phyloP scores from a whole-genome alignment of 2,329 filamentous ascomycete genomes.

The Verticillium isaacii region DNA sequence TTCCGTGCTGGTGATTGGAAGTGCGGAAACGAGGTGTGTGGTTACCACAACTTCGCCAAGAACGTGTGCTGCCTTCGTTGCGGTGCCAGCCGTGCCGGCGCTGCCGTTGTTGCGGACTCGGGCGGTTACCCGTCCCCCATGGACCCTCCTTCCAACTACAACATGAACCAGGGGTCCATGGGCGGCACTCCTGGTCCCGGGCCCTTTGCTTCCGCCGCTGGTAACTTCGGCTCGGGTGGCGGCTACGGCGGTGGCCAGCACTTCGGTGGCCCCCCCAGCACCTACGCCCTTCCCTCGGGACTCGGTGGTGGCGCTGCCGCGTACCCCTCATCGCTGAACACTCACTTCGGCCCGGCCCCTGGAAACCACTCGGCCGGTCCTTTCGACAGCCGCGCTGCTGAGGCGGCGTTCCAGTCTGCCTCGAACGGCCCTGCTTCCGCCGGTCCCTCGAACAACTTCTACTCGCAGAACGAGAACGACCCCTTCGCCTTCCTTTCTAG shows the following conservation, averaged over 20 bases:
- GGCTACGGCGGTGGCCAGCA: constrained; percentile 50
- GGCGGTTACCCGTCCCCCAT: constrained; percentile 86
- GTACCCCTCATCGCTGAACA: constrained; percentile 77
- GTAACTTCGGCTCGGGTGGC: constrained; percentile 54
- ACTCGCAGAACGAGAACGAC: constrained; percentile 61
- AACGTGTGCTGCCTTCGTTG: constrained; percentile 97
- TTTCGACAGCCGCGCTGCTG: constrained; percentile 89
- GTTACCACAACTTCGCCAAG: constrained; percentile 99
- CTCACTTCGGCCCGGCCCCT: constrained; percentile 71
- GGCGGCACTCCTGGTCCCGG: constrained; percentile 74
- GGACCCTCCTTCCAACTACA: constrained; percentile 78
- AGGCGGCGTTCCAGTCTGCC: constrained; percentile 89
- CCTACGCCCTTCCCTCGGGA: constrained; percentile 83
- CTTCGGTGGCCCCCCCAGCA: constrained; percentile 82
- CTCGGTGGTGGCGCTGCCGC: constrained; percentile 71
- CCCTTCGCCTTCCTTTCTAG: constrained; percentile 76
- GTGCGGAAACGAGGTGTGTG: constrained; percentile 93
- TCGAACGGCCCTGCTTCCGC: constrained; percentile 75
- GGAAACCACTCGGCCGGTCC: constrained; percentile 78
- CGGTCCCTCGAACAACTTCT: constrained; percentile 69
- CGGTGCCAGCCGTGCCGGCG: constrained; percentile 88
- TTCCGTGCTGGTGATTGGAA: constrained; percentile 99
- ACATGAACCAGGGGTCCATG: constrained; percentile 86
- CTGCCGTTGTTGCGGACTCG: constrained; percentile 90
- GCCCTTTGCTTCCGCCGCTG: constrained; percentile 63